phyloP scores from a whole-genome alignment of 192 early-diverging fungal genomes.

The Chytriomyces confervae region DNA sequence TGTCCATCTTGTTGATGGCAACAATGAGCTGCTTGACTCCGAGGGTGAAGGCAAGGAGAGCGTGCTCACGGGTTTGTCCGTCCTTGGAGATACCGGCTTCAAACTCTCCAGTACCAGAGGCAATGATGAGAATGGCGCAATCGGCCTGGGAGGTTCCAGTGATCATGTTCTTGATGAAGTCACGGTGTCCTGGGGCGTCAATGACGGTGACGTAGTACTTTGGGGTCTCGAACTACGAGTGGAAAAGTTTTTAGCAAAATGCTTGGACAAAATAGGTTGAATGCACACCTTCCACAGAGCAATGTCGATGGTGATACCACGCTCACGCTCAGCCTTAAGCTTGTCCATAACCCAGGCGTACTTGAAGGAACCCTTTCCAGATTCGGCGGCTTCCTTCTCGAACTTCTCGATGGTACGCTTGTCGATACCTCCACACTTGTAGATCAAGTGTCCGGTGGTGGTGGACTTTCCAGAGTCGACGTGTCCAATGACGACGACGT shows the following conservation, averaged over 20 bases:
- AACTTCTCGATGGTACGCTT: conserved; percentile 99
- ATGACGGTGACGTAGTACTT: conserved; percentile 98
- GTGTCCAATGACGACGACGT: conserved; percentile 89
- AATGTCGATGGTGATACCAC: conserved; percentile 99
- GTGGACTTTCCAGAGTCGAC: conserved; percentile 99
- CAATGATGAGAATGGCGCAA: conserved; percentile 95
- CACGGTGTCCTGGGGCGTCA: conserved; percentile 98
- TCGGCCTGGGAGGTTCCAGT: conserved; percentile 99
- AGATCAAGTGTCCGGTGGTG: conserved; percentile 99
- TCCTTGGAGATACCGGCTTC: conserved; percentile 99
- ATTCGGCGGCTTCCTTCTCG: conserved; percentile 97
- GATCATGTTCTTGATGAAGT: conserved; percentile 96
- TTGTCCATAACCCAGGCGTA: conserved; percentile 99
- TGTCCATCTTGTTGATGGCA: conserved; percentile 99
- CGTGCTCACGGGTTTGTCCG: conserved; percentile 99
- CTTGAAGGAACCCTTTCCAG: conserved; percentile 99
- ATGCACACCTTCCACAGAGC: conserved; percentile 80
- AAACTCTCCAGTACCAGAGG: conserved; percentile 86
- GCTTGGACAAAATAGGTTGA: conserved; percentile 53
- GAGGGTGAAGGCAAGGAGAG: conserved; percentile 94
- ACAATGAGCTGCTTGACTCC: conserved; percentile 98
- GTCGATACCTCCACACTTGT: conserved; percentile 99
- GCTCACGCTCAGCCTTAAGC: conserved; percentile 98
- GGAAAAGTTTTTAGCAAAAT: background rate
- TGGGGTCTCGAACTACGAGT: conserved; percentile 75